phyloP scores from a whole-genome alignment of 345 rosid genomes.

The Populus simonii region DNA sequence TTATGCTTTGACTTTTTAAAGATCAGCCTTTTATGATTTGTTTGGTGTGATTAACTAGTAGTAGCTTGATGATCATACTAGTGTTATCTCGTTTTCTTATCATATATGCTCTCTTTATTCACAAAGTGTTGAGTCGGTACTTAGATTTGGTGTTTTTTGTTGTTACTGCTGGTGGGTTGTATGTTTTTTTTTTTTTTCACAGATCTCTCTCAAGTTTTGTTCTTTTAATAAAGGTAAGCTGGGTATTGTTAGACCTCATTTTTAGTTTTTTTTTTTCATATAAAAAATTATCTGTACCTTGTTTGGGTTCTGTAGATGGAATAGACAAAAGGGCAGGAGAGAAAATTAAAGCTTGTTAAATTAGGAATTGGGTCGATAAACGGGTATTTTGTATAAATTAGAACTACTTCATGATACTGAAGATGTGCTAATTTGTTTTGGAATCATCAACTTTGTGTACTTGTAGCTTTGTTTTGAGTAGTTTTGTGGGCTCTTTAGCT shows the following conservation, averaged over 20 bases:
- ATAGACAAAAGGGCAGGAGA: not conserved
- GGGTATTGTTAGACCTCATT: not conserved
- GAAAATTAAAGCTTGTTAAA: not conserved
- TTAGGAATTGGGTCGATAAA: not conserved
- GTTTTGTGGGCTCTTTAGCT: not conserved
- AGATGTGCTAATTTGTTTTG: not conserved
- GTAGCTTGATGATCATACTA: not conserved
- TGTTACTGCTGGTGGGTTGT: not conserved
- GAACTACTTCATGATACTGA: not conserved
- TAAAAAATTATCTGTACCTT: not conserved
- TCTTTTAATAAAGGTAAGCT: not conserved
- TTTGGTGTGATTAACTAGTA: not conserved
- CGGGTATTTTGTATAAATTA: not conserved
- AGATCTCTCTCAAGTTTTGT: not conserved
- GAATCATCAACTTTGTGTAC: not conserved
- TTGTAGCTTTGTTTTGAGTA: not conserved
- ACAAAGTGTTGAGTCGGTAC: not conserved
- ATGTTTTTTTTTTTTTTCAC: too few species aligned
- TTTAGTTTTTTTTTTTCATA: not conserved
- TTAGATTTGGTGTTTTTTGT: slow-evolving; percentile 2
- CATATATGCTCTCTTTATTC: not conserved
- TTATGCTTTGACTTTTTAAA: not conserved
- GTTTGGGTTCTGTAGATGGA: not conserved
- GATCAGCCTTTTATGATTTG: not conserved
- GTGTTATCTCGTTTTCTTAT: not conserved